Evolutionary conservation across 2,329 filamentous ascomycete genomes (phyloP).

Genomic region (Calonectria multiphialidica): DNA sequence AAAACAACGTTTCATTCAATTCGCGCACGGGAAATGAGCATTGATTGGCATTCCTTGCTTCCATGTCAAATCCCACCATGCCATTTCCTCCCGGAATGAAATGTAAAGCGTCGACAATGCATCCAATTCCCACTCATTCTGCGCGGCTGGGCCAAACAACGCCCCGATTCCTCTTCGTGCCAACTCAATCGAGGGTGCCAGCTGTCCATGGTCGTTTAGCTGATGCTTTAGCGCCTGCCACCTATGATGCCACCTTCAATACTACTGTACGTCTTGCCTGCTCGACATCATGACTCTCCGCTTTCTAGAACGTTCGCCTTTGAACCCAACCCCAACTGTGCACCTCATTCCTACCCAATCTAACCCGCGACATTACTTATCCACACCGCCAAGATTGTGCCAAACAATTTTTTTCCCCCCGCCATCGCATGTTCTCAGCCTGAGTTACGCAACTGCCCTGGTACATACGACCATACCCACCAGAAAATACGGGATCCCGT

Average conservation of each 20-base stretch:
- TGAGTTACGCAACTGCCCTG: background rate
- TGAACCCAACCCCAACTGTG: background rate
- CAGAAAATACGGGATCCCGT: conserved; percentile 2
- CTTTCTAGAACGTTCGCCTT: background rate
- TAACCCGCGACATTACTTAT: background rate
- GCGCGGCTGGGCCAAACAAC: background rate
- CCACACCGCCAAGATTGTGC: background rate
- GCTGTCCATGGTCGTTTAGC: background rate
- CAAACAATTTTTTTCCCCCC: background rate
- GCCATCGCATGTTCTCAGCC: background rate
- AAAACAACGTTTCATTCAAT: background rate
- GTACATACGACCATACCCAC: conserved; percentile 7
- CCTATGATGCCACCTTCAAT: background rate
- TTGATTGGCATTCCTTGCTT: background rate
- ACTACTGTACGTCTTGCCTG: background rate
- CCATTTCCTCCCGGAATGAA: background rate
- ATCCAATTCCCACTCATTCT: background rate
- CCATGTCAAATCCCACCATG: background rate
- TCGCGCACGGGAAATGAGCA: background rate
- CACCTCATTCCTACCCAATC: background rate
- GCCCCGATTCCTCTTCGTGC: background rate
- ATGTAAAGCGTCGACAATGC: background rate
- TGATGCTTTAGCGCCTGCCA: background rate
- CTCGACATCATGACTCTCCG: background rate
- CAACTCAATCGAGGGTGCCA: background rate